A percentile compares a stretch with the other conserved stretches of the same genome.
phyloP scores from a whole-genome alignment of 768 basidiomycete genomes.

The Boletus tylopilopsis region DNA sequence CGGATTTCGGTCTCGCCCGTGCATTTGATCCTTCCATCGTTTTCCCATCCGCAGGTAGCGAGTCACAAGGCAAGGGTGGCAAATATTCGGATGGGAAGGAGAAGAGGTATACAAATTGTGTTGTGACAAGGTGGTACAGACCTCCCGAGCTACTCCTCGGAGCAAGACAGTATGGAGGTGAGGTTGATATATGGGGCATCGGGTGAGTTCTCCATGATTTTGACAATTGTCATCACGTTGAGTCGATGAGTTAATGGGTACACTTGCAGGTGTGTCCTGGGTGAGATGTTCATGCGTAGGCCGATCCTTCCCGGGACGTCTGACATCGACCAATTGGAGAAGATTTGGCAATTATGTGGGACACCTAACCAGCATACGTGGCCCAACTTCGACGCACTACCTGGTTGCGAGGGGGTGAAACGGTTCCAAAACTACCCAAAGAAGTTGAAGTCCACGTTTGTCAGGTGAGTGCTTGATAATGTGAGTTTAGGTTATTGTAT shows the following conservation, averaged over 20 bases:
- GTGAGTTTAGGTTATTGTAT: neutral
- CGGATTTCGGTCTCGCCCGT: slow-evolving; percentile 95
- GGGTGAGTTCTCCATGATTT: slow-evolving; percentile 52
- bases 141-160: slow-evolving; percentile 91
- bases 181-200: slow-evolving; percentile 97
- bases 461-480: slow-evolving; percentile 45
- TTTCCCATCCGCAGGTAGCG: slow-evolving; percentile 19
- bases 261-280: slow-evolving; percentile 77
- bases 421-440: slow-evolving; percentile 53
- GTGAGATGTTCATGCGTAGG: slow-evolving; percentile 87
- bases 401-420: slow-evolving; percentile 78
- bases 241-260: neutral
- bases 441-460: slow-evolving; percentile 53
- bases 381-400: slow-evolving; percentile 72
- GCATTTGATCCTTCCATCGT: slow-evolving; percentile 58
- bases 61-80: slow-evolving; percentile 16
- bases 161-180: slow-evolving; percentile 84
- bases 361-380: slow-evolving; percentile 79
- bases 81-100: slow-evolving; percentile 46
- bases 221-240: neutral
- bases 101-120: slow-evolving; percentile 90
- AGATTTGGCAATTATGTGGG: slow-evolving; percentile 89
- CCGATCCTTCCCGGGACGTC: slow-evolving; percentile 87
- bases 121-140: slow-evolving; percentile 93
- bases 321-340: slow-evolving; percentile 88